Percentiles rank a stretch among this genome's conserved stretches.
These are phyloP conservation scores for Volvox reticuliferus DNA, from an alignment of 139 green algal species.

Conservation along the genomic window DNA sequence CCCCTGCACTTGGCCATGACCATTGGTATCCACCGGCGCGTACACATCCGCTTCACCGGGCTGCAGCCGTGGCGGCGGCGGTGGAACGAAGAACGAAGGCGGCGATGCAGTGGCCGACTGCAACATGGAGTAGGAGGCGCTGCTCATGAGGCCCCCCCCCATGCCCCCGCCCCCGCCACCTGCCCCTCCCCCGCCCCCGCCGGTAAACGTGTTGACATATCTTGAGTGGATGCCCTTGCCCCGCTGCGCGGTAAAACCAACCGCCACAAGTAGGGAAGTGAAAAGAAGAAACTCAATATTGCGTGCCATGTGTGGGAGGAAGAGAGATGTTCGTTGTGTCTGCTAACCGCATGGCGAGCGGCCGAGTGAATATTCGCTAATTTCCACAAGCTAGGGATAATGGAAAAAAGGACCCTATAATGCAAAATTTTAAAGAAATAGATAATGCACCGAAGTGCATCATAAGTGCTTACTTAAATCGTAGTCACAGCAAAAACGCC, in stretches of 20 bases:
- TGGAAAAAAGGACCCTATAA: neutral
- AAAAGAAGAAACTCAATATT: too few relatives aligned
- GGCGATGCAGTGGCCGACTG: neutral
- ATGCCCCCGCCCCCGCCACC: too few relatives aligned
- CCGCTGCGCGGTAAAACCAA: neutral
- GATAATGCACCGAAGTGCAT: too few relatives aligned
- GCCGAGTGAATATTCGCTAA: neutral
- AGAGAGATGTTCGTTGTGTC: neutral
- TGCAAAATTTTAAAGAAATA: too few relatives aligned
- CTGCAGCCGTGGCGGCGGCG: conserved; percentile 16
- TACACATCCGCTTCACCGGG: neutral
- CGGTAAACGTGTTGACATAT: conserved; percentile 40
- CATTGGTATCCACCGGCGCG: neutral
- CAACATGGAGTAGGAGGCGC: neutral
- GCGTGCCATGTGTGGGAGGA: too few relatives aligned
- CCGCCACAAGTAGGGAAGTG: neutral
- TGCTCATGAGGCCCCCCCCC: neutral
- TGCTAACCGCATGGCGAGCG: neutral
- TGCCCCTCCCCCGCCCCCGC: neutral
- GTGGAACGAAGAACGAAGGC: conserved; percentile 11
- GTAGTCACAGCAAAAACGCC: too few relatives aligned
- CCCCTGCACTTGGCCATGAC: neutral
- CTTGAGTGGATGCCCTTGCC: conserved; percentile 37
- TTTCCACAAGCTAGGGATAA: neutral
- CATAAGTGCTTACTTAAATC: too few relatives aligned